These are phyloP conservation scores for Posidonia oceanica DNA, from an alignment of 116 monocot genomes.

Conservation along the genomic window DNA sequence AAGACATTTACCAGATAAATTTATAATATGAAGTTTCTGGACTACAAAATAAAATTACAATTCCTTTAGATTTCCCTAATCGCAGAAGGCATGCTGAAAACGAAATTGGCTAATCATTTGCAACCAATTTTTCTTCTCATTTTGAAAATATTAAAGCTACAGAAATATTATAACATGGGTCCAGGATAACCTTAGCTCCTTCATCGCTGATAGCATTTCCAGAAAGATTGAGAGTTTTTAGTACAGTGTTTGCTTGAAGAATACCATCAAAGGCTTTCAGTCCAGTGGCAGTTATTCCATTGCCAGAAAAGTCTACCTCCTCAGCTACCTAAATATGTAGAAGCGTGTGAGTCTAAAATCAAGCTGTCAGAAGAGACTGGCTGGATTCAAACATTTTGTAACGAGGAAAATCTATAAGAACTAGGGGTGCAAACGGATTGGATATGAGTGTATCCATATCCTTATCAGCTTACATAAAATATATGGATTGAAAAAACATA, in stretches of 20 bases:
- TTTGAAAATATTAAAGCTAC: not conserved
- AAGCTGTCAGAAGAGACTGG: not conserved
- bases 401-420: not conserved
- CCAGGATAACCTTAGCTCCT: conserved; percentile 67
- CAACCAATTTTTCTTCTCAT: too few relatives aligned
- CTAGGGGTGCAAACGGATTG: too few relatives aligned
- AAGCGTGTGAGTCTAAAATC: not conserved
- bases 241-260: conserved; percentile 68
- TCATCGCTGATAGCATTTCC: conserved; percentile 95
- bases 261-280: conserved; percentile 93
- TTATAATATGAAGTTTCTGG: too few relatives aligned
- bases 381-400: not conserved
- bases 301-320: conserved; percentile 92
- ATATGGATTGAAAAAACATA: too few relatives aligned
- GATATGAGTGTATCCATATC: too few relatives aligned
- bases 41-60: too few relatives aligned
- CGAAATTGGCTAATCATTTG: too few relatives aligned
- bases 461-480: too few relatives aligned
- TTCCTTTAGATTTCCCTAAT: too few relatives aligned
- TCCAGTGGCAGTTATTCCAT: conserved; percentile 86
- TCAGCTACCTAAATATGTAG: conserved; percentile 55
- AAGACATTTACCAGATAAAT: too few relatives aligned
- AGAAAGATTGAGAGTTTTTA: conserved; percentile 89
- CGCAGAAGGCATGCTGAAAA: too few relatives aligned
- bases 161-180: not conserved